Base-by-base conservation (phyloP, 371 early-diverging fungal genomes). In the Mortierella sp. region DNA sequence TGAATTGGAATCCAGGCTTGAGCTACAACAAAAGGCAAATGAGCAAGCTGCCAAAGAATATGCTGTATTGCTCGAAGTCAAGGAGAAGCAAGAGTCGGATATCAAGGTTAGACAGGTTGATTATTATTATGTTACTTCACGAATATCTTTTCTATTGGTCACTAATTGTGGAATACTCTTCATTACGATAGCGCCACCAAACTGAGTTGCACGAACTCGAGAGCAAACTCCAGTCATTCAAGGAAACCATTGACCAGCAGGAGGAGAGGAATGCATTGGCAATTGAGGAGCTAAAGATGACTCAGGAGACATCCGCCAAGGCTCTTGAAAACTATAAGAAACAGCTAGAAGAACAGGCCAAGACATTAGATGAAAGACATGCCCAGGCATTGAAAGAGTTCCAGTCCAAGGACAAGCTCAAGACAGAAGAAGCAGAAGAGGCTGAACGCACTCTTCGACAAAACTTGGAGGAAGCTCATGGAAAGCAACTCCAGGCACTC, bases 381-480 rank as follows among this genome's bases (percentile, higher is more conserved):
- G 37, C 18, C 11, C 46, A 52, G 28, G 72, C 72, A 7, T 55
- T 71, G 14, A 59, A 64, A 44, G 72, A 66, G 26, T 46, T 28
- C n/a, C 37, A 52, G 18, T 28, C 72, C 1, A 59, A 47, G 9
- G 7, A 7, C 9, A 60, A 60, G 60, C 4, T 59, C 25, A 19
- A 11, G n/a, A 11, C 60, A 1, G 21, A 45, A 19, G 62, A 75
- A 44, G 48, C 50, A 3, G 73, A 72, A 44, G 66, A 62, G 14
- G 46, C 63, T 1, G 2, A 53, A 18, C 57, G 43, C 9, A 26
- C 43, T 1, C 46, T 62, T 15, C 70, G 57, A 18, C 51, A 57
- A 21, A 58, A 66, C 47, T 64, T 75, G 21, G 19, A 72, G 23
- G 72, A 67, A 15, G 37, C 30, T 15, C 72, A 72, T 45, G 65